These are phyloP conservation scores for Metarhizium album DNA, from an alignment of 2,329 filamentous ascomycete species.

Conservation along the genomic window DNA sequence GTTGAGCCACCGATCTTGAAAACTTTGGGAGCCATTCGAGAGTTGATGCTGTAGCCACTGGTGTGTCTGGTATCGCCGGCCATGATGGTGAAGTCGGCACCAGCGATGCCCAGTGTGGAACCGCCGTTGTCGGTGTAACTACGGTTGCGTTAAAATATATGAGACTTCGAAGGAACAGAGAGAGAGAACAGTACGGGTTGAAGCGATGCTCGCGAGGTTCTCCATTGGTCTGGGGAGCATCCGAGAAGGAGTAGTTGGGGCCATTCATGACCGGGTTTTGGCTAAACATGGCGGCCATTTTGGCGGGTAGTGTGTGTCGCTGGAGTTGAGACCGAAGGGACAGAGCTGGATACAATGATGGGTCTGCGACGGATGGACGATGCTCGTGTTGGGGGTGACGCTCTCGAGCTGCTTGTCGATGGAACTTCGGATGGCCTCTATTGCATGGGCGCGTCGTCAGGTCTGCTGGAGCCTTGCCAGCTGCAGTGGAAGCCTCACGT, in stretches of 20 bases:
- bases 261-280: constrained; percentile 60
- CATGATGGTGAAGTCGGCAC: constrained; percentile 89
- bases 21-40: constrained; percentile 86
- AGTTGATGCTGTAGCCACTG: constrained; percentile 98
- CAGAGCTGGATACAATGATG: neutral
- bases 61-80: constrained; percentile 95
- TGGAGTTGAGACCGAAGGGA: neutral
- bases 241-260: constrained; percentile 58
- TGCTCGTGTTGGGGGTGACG: neutral
- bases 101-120: constrained; percentile 88
- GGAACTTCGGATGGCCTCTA: constrained; percentile 19
- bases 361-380: neutral
- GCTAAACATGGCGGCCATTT: constrained; percentile 57
- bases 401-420: constrained; percentile 2
- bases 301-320: constrained; percentile 12
- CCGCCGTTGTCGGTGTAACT: constrained; percentile 98
- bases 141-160: constrained; percentile 6
- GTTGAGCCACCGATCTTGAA: constrained; percentile 94
- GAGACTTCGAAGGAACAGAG: neutral
- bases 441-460: constrained; percentile 24
- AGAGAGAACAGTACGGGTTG: constrained; percentile 56
- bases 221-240: constrained; percentile 43
- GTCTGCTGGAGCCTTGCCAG: constrained; percentile 6
- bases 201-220: constrained; percentile 68
- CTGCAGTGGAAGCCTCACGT: constrained; percentile 7